A percentile compares a stretch with the other conserved stretches of the same genome.
These are phyloP conservation scores for Pezicula radicicola DNA, from an alignment of 2,329 filamentous ascomycete species.

Conservation along the genomic window DNA sequence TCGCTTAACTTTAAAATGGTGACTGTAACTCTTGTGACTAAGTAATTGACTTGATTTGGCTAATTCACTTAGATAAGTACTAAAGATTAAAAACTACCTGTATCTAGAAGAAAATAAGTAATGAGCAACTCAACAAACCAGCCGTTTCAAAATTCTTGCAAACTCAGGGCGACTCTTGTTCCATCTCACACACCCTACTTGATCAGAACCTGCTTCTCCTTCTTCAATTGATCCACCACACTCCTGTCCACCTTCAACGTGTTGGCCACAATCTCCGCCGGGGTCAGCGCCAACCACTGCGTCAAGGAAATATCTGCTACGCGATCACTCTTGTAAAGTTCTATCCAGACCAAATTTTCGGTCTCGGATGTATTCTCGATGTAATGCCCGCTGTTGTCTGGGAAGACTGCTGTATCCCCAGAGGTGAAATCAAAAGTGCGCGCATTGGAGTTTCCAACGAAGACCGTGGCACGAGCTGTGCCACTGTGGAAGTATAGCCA, in stretches of 20 bases:
- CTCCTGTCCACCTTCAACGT: constrained; percentile 54
- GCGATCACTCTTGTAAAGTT: constrained; percentile 66
- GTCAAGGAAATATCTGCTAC: constrained; percentile 65
- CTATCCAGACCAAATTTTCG: constrained; percentile 64
- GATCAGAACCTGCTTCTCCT: constrained; percentile 60
- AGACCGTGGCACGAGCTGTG: constrained; percentile 59
- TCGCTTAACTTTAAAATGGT: no score
- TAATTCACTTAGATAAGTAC: no score
- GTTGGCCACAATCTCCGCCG: constrained; percentile 57
- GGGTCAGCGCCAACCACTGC: constrained; percentile 69
- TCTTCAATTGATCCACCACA: constrained; percentile 56
- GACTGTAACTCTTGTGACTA: no score
- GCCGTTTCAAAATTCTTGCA: no score
- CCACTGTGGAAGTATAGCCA: constrained; percentile 71
- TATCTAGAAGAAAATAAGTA: no score
- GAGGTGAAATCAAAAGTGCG: constrained; percentile 65
- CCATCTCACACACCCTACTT: constrained; percentile 8
- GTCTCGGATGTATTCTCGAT: constrained; percentile 65
- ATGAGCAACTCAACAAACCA: no score
- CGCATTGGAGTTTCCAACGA: constrained; percentile 56
- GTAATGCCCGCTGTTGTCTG: constrained; percentile 64
- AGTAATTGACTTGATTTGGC: no score
- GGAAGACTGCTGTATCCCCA: constrained; percentile 68
- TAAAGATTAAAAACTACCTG: no score
- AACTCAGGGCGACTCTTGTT: no score